Conservation (phyloP, 164 flowering plant genomes). For the Malania oleifera region DNA sequence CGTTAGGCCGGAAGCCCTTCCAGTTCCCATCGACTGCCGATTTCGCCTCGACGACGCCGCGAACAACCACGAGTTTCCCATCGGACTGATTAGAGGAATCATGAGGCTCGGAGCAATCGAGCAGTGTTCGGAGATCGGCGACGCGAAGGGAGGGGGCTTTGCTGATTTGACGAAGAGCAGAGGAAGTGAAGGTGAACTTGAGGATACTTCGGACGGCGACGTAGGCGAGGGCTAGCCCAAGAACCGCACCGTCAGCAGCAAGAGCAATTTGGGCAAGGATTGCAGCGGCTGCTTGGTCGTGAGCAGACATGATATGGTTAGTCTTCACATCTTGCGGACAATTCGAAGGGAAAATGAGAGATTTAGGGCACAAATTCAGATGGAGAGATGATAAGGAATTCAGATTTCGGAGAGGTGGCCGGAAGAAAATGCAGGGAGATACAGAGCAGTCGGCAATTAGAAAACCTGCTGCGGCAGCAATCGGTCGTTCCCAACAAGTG, state of each 20-base stretch:
- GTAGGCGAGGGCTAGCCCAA: conserved; percentile 64
- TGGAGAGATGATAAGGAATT: too few relatives aligned
- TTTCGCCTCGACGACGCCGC: conserved; percentile 64
- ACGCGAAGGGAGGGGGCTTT: conserved; percentile 43
- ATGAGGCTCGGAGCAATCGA: conserved; percentile 14
- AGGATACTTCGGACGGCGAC: conserved; percentile 47
- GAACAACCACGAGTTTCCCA: conserved; percentile 43
- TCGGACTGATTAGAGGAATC: conserved; percentile 8
- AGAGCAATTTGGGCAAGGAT: conserved; percentile 44
- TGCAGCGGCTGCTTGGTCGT: conserved; percentile 46
- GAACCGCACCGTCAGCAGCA: conserved; percentile 72
- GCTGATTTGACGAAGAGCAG: conserved; percentile 49
- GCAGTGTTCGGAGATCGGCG: conserved; percentile 59
- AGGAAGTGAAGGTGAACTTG: conserved; percentile 29
- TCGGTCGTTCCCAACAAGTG: too few relatives aligned
- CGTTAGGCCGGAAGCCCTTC: conserved; percentile 29
- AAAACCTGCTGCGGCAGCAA: too few relatives aligned
- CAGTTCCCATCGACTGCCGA: conserved; percentile 43
- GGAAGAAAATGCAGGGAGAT: too few relatives aligned
- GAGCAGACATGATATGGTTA: conserved; percentile 30
- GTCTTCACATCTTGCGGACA: neutral
- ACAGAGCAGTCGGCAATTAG: too few relatives aligned
- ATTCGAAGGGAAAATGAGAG: too few relatives aligned
- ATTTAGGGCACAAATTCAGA: too few relatives aligned
- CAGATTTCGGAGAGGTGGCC: too few relatives aligned